phyloP scores from a whole-genome alignment of 352 stramenopile species.

The Peronospora destructor region DNA sequence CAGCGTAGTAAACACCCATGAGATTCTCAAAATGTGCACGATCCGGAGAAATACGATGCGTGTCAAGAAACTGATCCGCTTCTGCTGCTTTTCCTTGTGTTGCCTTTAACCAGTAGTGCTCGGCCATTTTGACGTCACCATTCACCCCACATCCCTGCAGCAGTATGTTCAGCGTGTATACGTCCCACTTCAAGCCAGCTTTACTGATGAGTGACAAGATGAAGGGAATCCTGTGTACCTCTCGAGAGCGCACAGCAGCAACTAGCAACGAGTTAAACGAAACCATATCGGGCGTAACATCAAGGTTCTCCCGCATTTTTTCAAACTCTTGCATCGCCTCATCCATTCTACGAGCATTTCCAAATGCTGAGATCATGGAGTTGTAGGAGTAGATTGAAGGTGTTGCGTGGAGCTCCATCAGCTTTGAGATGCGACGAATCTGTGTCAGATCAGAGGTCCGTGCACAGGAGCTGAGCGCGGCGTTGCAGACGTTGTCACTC shows the following conservation, averaged over 20 bases:
- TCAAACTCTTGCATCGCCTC: slow-evolving; percentile 53
- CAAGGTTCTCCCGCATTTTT: slow-evolving; percentile 27
- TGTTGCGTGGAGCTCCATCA: slow-evolving; percentile 48
- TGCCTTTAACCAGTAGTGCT: slow-evolving; percentile 52
- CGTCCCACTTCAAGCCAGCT: slow-evolving; percentile 49
- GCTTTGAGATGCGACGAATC: slow-evolving; percentile 55
- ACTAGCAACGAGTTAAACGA: slow-evolving; percentile 71
- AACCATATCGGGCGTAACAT: slow-evolving; percentile 42
- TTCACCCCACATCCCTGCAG: slow-evolving; percentile 50
- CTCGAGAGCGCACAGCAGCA: slow-evolving; percentile 46
- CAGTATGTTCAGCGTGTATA: slow-evolving; percentile 73
- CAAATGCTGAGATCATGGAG: slow-evolving; percentile 78
- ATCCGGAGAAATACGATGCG: slow-evolving; percentile 46
- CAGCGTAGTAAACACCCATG: slow-evolving; percentile 59
- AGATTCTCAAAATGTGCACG: slow-evolving; percentile 68
- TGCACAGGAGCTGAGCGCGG: slow-evolving; percentile 58
- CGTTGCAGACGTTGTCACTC: slow-evolving; percentile 67
- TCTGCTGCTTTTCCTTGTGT: slow-evolving; percentile 15
- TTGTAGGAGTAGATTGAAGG: slow-evolving; percentile 76
- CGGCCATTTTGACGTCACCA: slow-evolving; percentile 37
- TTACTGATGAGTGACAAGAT: slow-evolving; percentile 49
- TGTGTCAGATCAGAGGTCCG: slow-evolving; percentile 50
- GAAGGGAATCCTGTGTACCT: slow-evolving; percentile 38
- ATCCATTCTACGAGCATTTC: slow-evolving; percentile 55
- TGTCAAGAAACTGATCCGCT: slow-evolving; percentile 1